These are phyloP conservation scores for Pseudoturritis turrita DNA, from an alignment of 345 rosid species.

Conservation along the genomic window DNA sequence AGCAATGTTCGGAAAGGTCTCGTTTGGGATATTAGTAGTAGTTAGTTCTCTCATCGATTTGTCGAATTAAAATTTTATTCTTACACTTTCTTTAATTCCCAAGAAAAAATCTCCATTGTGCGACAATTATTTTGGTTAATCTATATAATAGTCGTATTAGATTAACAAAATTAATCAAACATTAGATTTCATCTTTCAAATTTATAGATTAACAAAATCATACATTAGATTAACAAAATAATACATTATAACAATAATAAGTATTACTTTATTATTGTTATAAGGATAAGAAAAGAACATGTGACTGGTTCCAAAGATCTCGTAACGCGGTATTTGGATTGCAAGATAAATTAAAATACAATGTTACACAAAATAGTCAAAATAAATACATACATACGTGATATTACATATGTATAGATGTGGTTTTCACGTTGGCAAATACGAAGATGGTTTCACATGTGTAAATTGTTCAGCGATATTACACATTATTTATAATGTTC, in stretches of 20 bases:
- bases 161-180: neutral
- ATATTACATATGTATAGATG: conserved; percentile 8
- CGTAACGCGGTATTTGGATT: conserved; percentile 16
- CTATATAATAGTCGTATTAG: neutral
- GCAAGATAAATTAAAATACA: conserved; percentile 12
- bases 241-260: too few species aligned
- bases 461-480: neutral
- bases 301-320: conserved; percentile 25
- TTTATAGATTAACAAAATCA: too few species aligned
- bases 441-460: neutral
- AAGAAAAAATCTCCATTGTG: neutral
- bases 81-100: neutral
- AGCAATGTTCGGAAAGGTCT: conserved; percentile 22
- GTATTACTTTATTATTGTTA: too few species aligned
- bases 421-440: neutral
- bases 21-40: neutral
- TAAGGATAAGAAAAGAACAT: conserved; percentile 18
- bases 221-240: too few species aligned
- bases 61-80: conserved; percentile 47
- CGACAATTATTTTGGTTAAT: neutral
- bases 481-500: neutral
- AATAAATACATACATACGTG: neutral
- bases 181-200: neutral
- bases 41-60: neutral
- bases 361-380: conserved; percentile 15